phyloP scores from a whole-genome alignment of 768 basidiomycete species.

The Mycena olivaceomarginata region DNA sequence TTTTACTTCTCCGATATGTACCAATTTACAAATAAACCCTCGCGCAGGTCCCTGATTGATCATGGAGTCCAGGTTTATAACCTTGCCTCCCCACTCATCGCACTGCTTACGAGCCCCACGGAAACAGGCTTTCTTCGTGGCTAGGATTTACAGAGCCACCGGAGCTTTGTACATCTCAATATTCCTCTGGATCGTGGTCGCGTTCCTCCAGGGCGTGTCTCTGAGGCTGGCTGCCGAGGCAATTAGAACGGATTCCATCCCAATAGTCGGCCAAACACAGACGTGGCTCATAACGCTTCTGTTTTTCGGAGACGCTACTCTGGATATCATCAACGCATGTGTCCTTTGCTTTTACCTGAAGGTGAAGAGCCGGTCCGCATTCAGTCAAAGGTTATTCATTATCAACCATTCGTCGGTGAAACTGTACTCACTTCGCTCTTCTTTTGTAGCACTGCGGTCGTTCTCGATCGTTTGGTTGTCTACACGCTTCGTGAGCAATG shows the following conservation, averaged over 20 bases:
- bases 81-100: not conserved
- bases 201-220: slow-evolving; percentile 30
- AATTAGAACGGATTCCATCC: slow-evolving; percentile 25
- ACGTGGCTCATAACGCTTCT: slow-evolving; percentile 29
- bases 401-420: not conserved
- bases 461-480: slow-evolving; percentile 33
- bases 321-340: slow-evolving; percentile 36
- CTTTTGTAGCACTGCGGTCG: slow-evolving; percentile 18
- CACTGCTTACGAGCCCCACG: not conserved
- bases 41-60: slow-evolving; percentile 25
- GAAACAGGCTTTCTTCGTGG: slow-evolving; percentile 37
- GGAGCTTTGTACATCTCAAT: slow-evolving; percentile 22
- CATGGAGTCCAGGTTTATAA: slow-evolving; percentile 32
- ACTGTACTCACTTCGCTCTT: not conserved
- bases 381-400: slow-evolving; percentile 27
- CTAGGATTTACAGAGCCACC: slow-evolving; percentile 36
- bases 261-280: slow-evolving; percentile 15
- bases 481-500: slow-evolving; percentile 39
- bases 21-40: not conserved
- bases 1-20: not conserved
- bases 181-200: slow-evolving; percentile 30
- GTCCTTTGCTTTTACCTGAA: slow-evolving; percentile 39
- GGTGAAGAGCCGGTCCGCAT: slow-evolving; percentile 28
- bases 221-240: slow-evolving; percentile 21
- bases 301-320: slow-evolving; percentile 37